Conservation (phyloP, 495 filamentous ascomycete species). For the Penicillium antarcticum region DNA sequence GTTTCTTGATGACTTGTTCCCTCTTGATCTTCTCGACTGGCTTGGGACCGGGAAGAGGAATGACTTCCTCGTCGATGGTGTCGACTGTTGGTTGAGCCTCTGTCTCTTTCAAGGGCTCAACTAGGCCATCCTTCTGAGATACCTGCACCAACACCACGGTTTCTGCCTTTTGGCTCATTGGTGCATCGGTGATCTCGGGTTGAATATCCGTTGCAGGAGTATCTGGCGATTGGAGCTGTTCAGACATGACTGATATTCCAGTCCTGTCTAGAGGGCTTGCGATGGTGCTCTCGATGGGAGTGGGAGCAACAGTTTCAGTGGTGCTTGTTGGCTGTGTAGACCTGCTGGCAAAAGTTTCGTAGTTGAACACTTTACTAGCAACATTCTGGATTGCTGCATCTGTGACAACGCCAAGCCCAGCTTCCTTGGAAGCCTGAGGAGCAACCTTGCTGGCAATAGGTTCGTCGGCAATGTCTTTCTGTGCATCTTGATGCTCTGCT, state of each 20-base stretch:
- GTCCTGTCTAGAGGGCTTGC: not conserved
- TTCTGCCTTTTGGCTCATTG: not conserved
- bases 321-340: no score
- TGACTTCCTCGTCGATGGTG: not conserved
- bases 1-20: constrained; percentile 21
- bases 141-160: not conserved
- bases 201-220: not conserved
- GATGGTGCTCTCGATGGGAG: not conserved
- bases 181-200: not conserved
- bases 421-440: not conserved
- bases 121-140: not conserved
- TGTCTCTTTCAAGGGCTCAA: not conserved
- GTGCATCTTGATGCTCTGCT: not conserved
- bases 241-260: not conserved
- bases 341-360: no score
- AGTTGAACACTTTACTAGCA: no score
- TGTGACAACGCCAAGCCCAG: no score
- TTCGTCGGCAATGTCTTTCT: not conserved
- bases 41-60: not conserved
- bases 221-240: not conserved
- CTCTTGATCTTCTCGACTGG: constrained; percentile 5
- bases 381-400: no score
- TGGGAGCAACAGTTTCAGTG: no score
- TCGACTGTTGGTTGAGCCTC: not conserved
- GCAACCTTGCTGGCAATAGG: not conserved